Evolutionary conservation across 495 filamentous ascomycete genomes (phyloP).

Genomic region (Podospora pseudopauciseta): DNA sequence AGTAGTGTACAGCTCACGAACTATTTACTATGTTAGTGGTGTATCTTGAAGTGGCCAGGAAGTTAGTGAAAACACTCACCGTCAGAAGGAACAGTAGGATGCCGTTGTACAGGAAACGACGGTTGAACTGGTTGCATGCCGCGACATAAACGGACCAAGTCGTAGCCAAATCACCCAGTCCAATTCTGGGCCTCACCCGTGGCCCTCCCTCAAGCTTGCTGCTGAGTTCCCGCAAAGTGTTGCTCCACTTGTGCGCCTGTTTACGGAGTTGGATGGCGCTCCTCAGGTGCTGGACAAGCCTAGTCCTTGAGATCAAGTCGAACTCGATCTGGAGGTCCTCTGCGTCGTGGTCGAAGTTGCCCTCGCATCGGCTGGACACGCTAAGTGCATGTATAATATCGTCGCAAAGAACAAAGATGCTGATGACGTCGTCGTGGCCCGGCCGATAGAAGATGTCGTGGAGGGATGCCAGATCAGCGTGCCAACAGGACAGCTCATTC

Average conservation of each 20-base stretch:
- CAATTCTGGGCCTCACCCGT: not conserved
- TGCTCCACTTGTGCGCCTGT: not conserved
- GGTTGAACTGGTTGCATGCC: not conserved
- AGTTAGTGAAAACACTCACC: not conserved
- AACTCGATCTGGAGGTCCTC: not conserved
- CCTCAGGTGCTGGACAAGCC: not conserved
- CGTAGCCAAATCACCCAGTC: not conserved
- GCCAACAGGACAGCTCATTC: too few relatives aligned
- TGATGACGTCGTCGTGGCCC: not conserved
- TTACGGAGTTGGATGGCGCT: not conserved
- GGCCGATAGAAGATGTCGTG: not conserved
- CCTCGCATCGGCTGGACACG: not conserved
- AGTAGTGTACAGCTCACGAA: not conserved
- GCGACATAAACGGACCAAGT: not conserved
- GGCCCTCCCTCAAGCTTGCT: not conserved
- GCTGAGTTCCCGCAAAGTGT: not conserved
- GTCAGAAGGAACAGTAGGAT: not conserved
- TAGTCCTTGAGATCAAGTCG: not conserved
- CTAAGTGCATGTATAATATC: not conserved
- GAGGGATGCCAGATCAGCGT: not conserved
- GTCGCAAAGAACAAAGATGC: not conserved
- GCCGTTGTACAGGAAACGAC: not conserved
- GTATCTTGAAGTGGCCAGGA: not conserved
- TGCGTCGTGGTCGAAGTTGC: not conserved
- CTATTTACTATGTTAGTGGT: not conserved